Evolutionary conservation across 2,329 filamentous ascomycete genomes (phyloP), one percentile per base, ranked within the genome.

Genomic region (Diaporthe humulicola): DNA sequence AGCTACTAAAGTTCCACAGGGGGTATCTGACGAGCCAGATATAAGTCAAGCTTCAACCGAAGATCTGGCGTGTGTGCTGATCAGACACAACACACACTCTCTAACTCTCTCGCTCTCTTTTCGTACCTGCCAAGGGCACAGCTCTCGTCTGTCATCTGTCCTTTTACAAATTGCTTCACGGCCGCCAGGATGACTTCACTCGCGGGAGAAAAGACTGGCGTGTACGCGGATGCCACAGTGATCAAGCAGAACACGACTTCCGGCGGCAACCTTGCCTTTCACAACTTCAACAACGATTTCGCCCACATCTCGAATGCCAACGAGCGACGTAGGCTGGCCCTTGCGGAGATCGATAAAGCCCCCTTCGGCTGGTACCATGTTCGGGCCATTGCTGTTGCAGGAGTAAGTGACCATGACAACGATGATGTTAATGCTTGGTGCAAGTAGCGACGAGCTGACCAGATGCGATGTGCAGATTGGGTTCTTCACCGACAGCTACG

Each of bases 321-420:
- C 78, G 94, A 96, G 87, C 92, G 94, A 74, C 90, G 94, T 78
- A 90, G 94, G 77, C 90, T 95, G 42, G 94, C 94, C 58, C 92
- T 97, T 70, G 93, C 93, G 50, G 93, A 96, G 84, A 93, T 96
- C 78, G 94, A 96, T 86, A 93, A 93, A 85, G 94, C 93, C 14
- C 92, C 92, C 4, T 96, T 96, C 76, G 93, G 94, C 80, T 96
- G 94, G 94, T 95, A 95, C 82, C 94, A 97, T 81, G 90, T 96
- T 74, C 90, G 94, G 54, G 93, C 94, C 74, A 90, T 94, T 72
- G 85, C 94, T 10, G 94, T 96, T 36, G 94, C 94, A 42, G 94
- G 95, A 79, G 93, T 96, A 76, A 33, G 61, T 67, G 42, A 17
- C 19, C 14, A n/a, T 17, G 30, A n/a, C 33, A 19, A 17, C 10